Conservation (phyloP, 2,329 filamentous ascomycete genomes). For the Penicillium sp. region DNA sequence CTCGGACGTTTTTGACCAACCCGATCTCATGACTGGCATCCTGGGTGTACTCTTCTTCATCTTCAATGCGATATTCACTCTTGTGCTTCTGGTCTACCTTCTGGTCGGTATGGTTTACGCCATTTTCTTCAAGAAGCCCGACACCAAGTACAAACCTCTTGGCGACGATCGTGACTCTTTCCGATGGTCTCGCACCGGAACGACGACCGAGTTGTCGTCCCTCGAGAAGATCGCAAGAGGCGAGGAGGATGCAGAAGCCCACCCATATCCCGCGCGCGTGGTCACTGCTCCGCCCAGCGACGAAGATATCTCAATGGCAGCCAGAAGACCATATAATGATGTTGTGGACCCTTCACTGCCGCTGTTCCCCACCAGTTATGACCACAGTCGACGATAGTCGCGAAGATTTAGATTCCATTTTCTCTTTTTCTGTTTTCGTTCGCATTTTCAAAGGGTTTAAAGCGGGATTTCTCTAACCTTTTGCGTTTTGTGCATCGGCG, state of each 20-base stretch:
- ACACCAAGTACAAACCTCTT: slow-evolving; percentile 92
- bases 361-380: slow-evolving; percentile 2
- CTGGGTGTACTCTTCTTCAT: slow-evolving; percentile 88
- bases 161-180: slow-evolving; percentile 92
- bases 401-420: background rate
- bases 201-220: slow-evolving; percentile 83
- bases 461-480: background rate
- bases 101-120: slow-evolving; percentile 73
- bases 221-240: slow-evolving; percentile 84
- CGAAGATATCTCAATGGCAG: slow-evolving; percentile 8
- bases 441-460: background rate
- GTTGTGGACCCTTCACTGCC: slow-evolving; percentile 9
- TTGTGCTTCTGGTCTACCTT: slow-evolving; percentile 79
- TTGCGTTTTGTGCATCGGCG: background rate
- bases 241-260: slow-evolving; percentile 51
- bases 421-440: background rate
- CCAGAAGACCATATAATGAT: slow-evolving; percentile 7
- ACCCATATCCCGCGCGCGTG: background rate
- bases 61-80: slow-evolving; percentile 76
- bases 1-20: slow-evolving; percentile 79
- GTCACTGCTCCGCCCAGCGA: slow-evolving; percentile 5
- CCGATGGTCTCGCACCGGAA: slow-evolving; percentile 79
- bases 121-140: slow-evolving; percentile 87
- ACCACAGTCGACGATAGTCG: background rate
- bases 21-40: slow-evolving; percentile 76